These are phyloP conservation scores for Lactarius evosmus DNA, from an alignment of 768 basidiomycete genomes.

Conservation along the genomic window DNA sequence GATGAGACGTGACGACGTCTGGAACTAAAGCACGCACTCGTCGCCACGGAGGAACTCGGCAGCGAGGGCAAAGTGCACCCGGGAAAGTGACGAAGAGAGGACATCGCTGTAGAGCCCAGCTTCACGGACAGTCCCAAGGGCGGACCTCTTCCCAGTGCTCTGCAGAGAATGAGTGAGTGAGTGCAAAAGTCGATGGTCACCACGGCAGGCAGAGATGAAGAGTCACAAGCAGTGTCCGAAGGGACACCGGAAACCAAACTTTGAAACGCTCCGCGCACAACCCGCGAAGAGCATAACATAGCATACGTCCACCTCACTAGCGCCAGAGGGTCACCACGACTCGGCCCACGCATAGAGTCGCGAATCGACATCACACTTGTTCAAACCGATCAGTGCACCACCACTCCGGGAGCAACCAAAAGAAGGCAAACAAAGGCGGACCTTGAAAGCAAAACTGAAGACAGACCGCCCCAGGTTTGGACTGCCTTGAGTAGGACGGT, in stretches of 20 bases:
- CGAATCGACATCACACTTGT: neutral
- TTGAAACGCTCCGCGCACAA: neutral
- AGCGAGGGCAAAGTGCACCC: conserved; percentile 90
- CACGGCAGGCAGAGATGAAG: neutral
- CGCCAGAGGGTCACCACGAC: conserved; percentile 1
- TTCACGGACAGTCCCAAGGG: conserved; percentile 87
- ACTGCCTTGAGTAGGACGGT: no score
- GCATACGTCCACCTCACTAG: neutral
- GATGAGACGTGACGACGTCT: neutral
- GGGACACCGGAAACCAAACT: neutral
- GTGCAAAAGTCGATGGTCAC: neutral
- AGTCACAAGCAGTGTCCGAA: neutral
- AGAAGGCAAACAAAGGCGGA: no score
- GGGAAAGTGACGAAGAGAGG: conserved; percentile 74
- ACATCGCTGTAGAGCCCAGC: conserved; percentile 92
- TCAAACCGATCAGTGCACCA: neutral
- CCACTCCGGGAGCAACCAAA: neutral
- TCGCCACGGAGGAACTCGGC: conserved; percentile 95
- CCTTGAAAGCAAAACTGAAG: no score
- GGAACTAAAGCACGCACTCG: conserved; percentile 65
- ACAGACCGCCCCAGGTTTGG: no score
- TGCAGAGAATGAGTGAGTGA: conserved; percentile 35
- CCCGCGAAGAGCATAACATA: neutral
- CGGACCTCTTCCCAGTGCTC: conserved; percentile 84
- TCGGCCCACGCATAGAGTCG: neutral